phyloP scores from a whole-genome alignment of 164 flowering plant species.

The Magnolia changhungtana region DNA sequence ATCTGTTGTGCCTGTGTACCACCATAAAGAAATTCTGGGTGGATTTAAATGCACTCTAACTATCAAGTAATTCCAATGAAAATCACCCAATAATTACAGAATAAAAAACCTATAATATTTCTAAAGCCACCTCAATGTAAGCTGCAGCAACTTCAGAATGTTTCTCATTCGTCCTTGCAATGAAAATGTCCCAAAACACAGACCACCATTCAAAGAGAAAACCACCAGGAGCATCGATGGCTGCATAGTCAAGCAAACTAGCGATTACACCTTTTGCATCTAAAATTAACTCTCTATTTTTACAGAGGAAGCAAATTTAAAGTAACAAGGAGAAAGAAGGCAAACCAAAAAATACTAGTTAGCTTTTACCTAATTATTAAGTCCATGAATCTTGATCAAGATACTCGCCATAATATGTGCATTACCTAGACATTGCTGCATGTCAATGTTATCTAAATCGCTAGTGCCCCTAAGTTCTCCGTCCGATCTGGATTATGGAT shows the following conservation, averaged over 20 bases:
- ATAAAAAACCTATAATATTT: not conserved
- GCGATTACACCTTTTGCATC: not conserved
- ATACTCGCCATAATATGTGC: too few relatives aligned
- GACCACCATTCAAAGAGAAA: slow-evolving; percentile 98
- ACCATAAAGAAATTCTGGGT: not conserved
- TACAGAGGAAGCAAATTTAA: too few relatives aligned
- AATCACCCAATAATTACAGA: too few relatives aligned
- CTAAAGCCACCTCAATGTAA: slow-evolving; percentile 60
- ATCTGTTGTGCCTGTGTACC: slow-evolving; percentile 53
- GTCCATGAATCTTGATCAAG: too few relatives aligned
- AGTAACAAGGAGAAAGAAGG: too few relatives aligned
- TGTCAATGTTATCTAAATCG: too few relatives aligned
- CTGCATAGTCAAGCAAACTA: slow-evolving; percentile 38
- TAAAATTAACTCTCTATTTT: too few relatives aligned
- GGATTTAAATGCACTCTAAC: not conserved
- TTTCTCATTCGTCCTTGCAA: slow-evolving; percentile 80
- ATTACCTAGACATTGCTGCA: too few relatives aligned
- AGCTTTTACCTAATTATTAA: too few relatives aligned
- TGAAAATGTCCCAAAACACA: slow-evolving; percentile 89
- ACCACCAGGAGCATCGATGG: slow-evolving; percentile 93
- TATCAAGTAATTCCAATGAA: not conserved
- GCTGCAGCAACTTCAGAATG: slow-evolving; percentile 87
- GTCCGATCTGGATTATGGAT: too few relatives aligned
- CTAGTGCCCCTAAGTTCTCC: too few relatives aligned
- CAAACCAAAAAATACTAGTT: too few relatives aligned